Percentiles rank a stretch among this genome's conserved stretches.
phyloP scores from a whole-genome alignment of 2,329 filamentous ascomycete species.

The Colletotrichum zoysiae region DNA sequence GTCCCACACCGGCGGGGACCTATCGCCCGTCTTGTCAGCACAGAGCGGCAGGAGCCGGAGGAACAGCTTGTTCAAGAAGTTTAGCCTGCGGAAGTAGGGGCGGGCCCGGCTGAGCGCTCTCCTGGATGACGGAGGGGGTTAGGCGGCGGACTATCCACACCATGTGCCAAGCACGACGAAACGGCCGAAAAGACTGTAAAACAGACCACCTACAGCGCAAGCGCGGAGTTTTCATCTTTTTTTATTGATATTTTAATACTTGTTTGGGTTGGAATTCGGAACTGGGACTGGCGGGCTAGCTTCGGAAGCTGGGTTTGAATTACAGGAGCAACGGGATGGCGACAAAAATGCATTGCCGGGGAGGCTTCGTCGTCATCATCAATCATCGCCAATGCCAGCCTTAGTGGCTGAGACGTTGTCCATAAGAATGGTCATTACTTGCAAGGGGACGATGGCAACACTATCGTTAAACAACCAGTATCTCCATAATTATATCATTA shows the following conservation, averaged over 20 bases:
- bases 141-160: slow-evolving; percentile 1
- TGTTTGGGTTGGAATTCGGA: neutral
- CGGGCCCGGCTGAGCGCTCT: neutral
- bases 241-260: neutral
- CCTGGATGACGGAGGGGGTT: neutral
- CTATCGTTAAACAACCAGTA: slow-evolving; percentile 39
- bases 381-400: slow-evolving; percentile 5
- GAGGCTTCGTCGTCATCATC: neutral
- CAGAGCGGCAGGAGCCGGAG: slow-evolving; percentile 18
- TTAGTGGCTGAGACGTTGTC: slow-evolving; percentile 11
- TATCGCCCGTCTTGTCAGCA: slow-evolving; percentile 38
- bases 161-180: slow-evolving; percentile 25
- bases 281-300: neutral
- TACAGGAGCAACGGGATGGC: slow-evolving; percentile 1
- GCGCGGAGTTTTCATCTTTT: slow-evolving; percentile 34
- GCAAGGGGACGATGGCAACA: slow-evolving; percentile 14
- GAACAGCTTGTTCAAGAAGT: slow-evolving; percentile 30
- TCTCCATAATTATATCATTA: slow-evolving; percentile 23
- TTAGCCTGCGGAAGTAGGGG: slow-evolving; percentile 39
- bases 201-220: slow-evolving; percentile 35
- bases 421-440: neutral
- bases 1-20: slow-evolving; percentile 45
- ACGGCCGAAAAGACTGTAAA: slow-evolving; percentile 39
- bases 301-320: neutral
- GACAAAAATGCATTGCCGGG: neutral